These are phyloP conservation scores for Scutellaria galericulata DNA, from an alignment of 257 asterid species.

Conservation along the genomic window DNA sequence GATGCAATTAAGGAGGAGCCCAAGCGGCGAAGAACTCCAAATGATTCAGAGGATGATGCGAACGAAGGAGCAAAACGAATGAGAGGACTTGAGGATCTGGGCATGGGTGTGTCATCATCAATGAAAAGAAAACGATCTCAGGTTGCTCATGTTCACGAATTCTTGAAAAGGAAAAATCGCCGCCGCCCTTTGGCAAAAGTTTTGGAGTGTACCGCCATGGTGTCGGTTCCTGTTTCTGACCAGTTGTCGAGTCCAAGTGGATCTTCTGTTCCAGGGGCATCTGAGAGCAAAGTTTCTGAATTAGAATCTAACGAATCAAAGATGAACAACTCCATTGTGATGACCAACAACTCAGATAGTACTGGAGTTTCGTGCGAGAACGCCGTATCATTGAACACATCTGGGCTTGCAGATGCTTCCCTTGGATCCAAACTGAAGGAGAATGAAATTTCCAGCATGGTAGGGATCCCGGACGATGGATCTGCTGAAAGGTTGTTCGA, in stretches of 20 bases:
- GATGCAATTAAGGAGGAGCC: conserved; percentile 48
- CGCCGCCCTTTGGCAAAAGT: conserved; percentile 77
- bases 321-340: conserved; percentile 36
- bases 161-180: conserved; percentile 63
- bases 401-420: conserved; percentile 47
- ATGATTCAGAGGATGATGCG: conserved; percentile 87
- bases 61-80: conserved; percentile 69
- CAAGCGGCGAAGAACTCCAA: conserved; percentile 53
- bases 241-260: conserved; percentile 53
- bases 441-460: conserved; percentile 53
- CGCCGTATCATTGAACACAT: conserved; percentile 40
- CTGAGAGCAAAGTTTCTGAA: conserved; percentile 55
- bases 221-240: conserved; percentile 60
- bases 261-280: conserved; percentile 46
- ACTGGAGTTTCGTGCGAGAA: conserved; percentile 55
- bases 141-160: conserved; percentile 66
- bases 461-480: conserved; percentile 46
- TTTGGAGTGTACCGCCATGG: conserved; percentile 63
- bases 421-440: conserved; percentile 51
- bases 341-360: conserved; percentile 51
- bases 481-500: conserved; percentile 58
- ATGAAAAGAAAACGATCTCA: conserved; percentile 68
- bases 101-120: conserved; percentile 59
- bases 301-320: conserved; percentile 52
- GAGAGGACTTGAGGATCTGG: conserved; percentile 83